Conservation (phyloP, 768 basidiomycete genomes). For the Leccinum longicurvipes region DNA sequence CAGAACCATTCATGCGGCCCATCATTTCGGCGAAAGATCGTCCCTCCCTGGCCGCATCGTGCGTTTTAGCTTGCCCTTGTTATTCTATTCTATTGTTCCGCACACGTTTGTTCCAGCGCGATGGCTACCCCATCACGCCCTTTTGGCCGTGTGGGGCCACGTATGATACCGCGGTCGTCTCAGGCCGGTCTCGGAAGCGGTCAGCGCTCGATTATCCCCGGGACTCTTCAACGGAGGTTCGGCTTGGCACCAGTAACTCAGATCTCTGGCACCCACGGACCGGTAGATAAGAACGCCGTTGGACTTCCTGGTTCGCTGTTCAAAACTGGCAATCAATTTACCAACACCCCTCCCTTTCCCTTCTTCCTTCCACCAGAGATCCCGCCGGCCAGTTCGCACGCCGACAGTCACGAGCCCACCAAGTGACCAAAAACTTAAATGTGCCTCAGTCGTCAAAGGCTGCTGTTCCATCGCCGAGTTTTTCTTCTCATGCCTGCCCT, state of each 20-base stretch:
- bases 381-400: constrained; percentile 15
- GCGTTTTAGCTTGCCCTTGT: neutral
- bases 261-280: neutral
- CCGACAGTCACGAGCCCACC: neutral
- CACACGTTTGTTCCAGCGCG: neutral
- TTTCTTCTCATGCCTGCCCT: constrained; percentile 4
- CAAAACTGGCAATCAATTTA: neutral
- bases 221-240: neutral
- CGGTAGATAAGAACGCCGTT: constrained; percentile 1
- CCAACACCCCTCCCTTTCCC: neutral
- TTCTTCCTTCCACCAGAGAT: neutral
- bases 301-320: neutral
- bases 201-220: neutral
- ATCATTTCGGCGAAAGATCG: constrained; percentile 16
- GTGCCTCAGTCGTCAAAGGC: neutral
- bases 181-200: neutral
- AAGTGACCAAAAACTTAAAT: constrained; percentile 11
- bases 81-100: constrained; percentile 12
- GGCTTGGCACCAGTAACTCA: neutral
- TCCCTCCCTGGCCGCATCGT: neutral
- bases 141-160: neutral
- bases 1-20: neutral
- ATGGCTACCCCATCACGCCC: neutral
- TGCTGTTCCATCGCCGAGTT: neutral
- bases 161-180: neutral